phyloP scores from a whole-genome alignment of 2,329 filamentous ascomycete genomes.

The Fusarium pseudonygamai region DNA sequence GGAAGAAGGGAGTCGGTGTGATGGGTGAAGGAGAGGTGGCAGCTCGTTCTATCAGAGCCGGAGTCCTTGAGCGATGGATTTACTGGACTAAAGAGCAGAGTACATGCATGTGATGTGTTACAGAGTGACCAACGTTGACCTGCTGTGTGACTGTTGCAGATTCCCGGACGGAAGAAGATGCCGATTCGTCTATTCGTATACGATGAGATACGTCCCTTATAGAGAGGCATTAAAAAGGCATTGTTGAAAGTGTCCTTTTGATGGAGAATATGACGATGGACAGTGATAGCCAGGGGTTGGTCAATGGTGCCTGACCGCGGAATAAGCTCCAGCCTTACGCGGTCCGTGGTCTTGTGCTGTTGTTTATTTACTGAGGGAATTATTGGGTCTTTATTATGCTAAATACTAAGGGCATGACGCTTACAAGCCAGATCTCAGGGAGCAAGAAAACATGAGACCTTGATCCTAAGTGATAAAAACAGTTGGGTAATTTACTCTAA shows the following conservation, averaged over 20 bases:
- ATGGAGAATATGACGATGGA: neutral
- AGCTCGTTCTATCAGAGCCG: slow-evolving; percentile 72
- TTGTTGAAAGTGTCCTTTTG: neutral
- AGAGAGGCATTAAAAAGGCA: slow-evolving; percentile 9
- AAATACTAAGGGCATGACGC: slow-evolving; percentile 15
- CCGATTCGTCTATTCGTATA: slow-evolving; percentile 10
- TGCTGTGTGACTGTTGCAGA: neutral
- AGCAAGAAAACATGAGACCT: neutral
- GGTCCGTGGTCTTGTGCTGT: neutral
- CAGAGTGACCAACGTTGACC: neutral
- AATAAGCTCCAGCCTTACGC: neutral
- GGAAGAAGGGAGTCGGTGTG: slow-evolving; percentile 33
- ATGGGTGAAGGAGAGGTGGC: slow-evolving; percentile 2
- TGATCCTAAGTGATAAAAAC: neutral
- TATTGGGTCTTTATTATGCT: slow-evolving; percentile 10
- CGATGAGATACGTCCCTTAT: neutral
- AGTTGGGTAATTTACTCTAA: neutral
- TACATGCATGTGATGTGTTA: slow-evolving; percentile 52
- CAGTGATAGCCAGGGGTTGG: slow-evolving; percentile 6
- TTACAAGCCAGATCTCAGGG: neutral
- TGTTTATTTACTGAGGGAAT: slow-evolving; percentile 24
- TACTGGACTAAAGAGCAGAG: slow-evolving; percentile 71
- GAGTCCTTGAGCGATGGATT: slow-evolving; percentile 66
- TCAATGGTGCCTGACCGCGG: slow-evolving; percentile 28
- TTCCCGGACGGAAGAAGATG: neutral